Conservation (phyloP, 192 early-diverging fungal genomes). For the Coemansia sp. region DNA sequence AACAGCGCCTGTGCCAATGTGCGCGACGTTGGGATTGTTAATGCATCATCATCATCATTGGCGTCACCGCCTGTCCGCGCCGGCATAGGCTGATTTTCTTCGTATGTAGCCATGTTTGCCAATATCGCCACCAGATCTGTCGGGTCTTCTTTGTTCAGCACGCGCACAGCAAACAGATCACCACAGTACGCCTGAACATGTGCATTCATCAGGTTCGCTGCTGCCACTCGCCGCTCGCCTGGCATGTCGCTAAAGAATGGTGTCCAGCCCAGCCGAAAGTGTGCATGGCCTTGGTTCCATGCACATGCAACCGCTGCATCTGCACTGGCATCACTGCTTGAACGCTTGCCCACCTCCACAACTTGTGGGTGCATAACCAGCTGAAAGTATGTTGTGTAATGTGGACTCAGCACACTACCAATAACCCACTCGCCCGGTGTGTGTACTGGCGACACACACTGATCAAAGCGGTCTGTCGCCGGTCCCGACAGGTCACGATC, state of each 20-base stretch:
- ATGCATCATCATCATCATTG: slow-evolving; percentile 1
- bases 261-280: slow-evolving; percentile 51
- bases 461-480: slow-evolving; percentile 30
- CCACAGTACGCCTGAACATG: slow-evolving; percentile 51
- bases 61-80: background rate
- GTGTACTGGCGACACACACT: slow-evolving; percentile 27
- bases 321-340: background rate
- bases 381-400: slow-evolving; percentile 52
- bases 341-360: slow-evolving; percentile 34
- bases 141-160: slow-evolving; percentile 53
- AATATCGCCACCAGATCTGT: slow-evolving; percentile 51
- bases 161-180: slow-evolving; percentile 50
- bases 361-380: slow-evolving; percentile 31
- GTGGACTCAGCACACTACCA: slow-evolving; percentile 49
- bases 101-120: slow-evolving; percentile 43
- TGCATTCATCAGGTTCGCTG: background rate
- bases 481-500: slow-evolving; percentile 10
- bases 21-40: slow-evolving; percentile 35
- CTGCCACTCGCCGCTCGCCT: slow-evolving; percentile 3
- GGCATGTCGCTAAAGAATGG: slow-evolving; percentile 44
- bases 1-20: slow-evolving; percentile 46
- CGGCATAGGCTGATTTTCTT: slow-evolving; percentile 40
- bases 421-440: slow-evolving; percentile 31
- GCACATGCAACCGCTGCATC: slow-evolving; percentile 28
- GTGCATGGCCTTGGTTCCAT: slow-evolving; percentile 48